phyloP scores from a whole-genome alignment of 2,329 filamentous ascomycete species.

The Grosmannia huntii region DNA sequence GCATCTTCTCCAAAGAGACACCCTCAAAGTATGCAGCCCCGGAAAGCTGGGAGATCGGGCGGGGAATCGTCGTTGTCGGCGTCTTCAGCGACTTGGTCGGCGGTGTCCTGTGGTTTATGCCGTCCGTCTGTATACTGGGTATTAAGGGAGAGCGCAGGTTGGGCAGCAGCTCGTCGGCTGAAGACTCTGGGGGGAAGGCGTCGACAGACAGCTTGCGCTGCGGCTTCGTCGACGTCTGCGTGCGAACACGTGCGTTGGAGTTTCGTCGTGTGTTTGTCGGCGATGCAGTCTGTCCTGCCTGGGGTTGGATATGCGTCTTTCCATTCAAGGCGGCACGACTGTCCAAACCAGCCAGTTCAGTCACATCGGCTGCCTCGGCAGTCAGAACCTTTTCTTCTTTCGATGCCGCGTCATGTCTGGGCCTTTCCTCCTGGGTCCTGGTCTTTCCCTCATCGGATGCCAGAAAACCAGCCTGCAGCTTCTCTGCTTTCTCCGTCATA shows the following conservation, averaged over 20 bases:
- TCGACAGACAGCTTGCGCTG: slow-evolving; percentile 22
- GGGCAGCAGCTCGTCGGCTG: slow-evolving; percentile 18
- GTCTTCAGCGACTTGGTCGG: slow-evolving; percentile 14
- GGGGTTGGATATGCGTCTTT: neutral
- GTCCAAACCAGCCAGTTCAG: neutral
- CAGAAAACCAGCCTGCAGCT: slow-evolving; percentile 16
- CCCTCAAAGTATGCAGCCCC: slow-evolving; percentile 21
- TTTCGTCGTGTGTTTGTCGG: slow-evolving; percentile 15
- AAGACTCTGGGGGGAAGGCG: slow-evolving; percentile 16
- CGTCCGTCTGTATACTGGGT: slow-evolving; percentile 12
- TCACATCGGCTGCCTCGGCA: neutral
- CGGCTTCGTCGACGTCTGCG: slow-evolving; percentile 16
- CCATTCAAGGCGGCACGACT: neutral
- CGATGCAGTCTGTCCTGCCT: neutral
- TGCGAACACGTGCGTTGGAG: slow-evolving; percentile 21
- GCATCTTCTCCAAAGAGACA: slow-evolving; percentile 21
- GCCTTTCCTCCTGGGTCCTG: neutral
- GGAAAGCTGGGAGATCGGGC: slow-evolving; percentile 22
- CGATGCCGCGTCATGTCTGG: neutral
- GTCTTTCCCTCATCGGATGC: neutral
- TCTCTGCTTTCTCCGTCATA: slow-evolving; percentile 28
- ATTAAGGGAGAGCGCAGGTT: slow-evolving; percentile 18
- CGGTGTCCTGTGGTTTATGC: slow-evolving; percentile 6
- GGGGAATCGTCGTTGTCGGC: slow-evolving; percentile 13
- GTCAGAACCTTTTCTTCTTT: neutral